Evolutionary conservation across 345 rosid species (phyloP), one percentile per base, ranked within the genome.

Genomic region (Schrenkiella parvula): DNA sequence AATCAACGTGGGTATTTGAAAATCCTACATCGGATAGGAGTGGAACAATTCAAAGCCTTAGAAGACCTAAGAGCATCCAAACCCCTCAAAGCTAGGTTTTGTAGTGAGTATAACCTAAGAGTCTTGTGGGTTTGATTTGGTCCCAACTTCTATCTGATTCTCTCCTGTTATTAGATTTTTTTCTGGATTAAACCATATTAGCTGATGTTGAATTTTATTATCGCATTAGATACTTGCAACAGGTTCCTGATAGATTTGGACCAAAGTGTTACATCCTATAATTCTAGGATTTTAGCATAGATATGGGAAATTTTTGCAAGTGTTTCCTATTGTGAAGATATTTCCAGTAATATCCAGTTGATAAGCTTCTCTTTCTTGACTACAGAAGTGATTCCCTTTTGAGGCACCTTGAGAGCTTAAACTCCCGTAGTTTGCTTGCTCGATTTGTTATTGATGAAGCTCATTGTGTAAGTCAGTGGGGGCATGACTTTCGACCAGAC

Each of bases 391-490:
- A 90, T 78, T 85, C 81, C 61, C 86, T 92, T 73, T 69, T 92
- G 82, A 82, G 96, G 67, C 86, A 90, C 11, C 79, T 90, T 77
- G 93, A 90, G 71, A 84, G 78, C 76, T 84, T 92, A 79, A 86
- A 83, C 79, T 76, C 89, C 57, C 88, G 84, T 73, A 84, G 82
- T 56, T 73, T 90, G 78, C 96, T 92, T 77, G 87, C 95, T 35
- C 86, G 98, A 80, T 87, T 92, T 81, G 95, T 92, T 56, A 90
- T 92, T 77, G 98, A 92, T 78, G 98, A 92, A 87, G 98, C 98
- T 66, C 97, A 92, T 60, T 92, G 98, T 72, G 97, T 92, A 80
- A 92, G 97, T 68, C 97, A 92, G 80, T 92, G 98, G 98, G 98
- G 95, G 47, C 93, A 92, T 81, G 97, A 92, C 73, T 92, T 92